Percentiles rank a stretch among this genome's conserved stretches.
Evolutionary conservation across 495 filamentous ascomycete genomes (phyloP).

Genomic region (Aspergillus taichungensis): DNA sequence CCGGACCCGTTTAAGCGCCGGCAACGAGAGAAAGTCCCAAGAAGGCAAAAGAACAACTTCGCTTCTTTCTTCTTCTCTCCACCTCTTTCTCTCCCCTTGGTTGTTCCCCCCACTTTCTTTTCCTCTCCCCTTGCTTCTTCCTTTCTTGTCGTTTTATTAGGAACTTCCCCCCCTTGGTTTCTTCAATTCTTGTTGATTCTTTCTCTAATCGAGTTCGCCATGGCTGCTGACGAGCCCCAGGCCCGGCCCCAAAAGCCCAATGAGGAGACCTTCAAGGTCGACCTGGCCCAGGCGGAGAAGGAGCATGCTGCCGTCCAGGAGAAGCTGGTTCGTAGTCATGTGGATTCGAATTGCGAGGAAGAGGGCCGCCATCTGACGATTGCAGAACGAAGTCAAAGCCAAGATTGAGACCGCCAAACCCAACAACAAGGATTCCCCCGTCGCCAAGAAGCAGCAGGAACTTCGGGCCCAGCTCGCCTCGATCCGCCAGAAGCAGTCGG

Average conservation of each 20-base stretch:
- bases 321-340: slow-evolving; percentile 56
- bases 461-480: slow-evolving; percentile 59
- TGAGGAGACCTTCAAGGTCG: slow-evolving; percentile 49
- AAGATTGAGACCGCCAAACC: slow-evolving; percentile 74
- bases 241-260: slow-evolving; percentile 47
- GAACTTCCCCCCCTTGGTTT: slow-evolving; percentile 7
- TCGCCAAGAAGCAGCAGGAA: slow-evolving; percentile 69
- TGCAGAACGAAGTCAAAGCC: slow-evolving; percentile 69
- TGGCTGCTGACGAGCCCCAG: slow-evolving; percentile 38
- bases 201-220: slow-evolving; percentile 13
- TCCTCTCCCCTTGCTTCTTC: slow-evolving; percentile 1
- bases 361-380: not conserved
- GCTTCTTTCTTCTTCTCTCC: slow-evolving; percentile 8
- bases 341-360: not conserved
- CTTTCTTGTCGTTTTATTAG: slow-evolving; percentile 2
- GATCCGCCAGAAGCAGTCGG: slow-evolving; percentile 75
- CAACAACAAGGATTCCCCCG: slow-evolving; percentile 64
- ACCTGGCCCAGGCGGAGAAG: slow-evolving; percentile 70
- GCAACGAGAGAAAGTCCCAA: slow-evolving; percentile 7
- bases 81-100: slow-evolving; percentile 7
- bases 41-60: slow-evolving; percentile 14
- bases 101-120: slow-evolving; percentile 5
- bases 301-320: slow-evolving; percentile 65
- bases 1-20: slow-evolving; percentile 17
- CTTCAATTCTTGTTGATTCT: slow-evolving; percentile 24